Conservation (phyloP, 495 filamentous ascomycete species). For the Jackrogersella minutella region DNA sequence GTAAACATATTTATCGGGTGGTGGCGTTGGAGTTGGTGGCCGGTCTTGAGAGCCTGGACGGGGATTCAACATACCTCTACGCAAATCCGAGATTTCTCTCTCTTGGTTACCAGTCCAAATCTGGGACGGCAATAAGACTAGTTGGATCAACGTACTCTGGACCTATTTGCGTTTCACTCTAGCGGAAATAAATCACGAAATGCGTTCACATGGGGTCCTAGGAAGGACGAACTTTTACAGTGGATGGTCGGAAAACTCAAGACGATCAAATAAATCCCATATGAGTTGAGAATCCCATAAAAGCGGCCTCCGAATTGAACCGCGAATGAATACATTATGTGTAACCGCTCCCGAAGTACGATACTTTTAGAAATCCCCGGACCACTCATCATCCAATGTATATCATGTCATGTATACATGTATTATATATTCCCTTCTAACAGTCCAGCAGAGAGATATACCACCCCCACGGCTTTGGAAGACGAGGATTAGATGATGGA, state of each 20-base stretch:
- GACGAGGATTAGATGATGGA: neutral
- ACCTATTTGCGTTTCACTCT: neutral
- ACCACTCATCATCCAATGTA: neutral
- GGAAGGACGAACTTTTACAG: neutral
- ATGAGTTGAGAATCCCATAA: constrained; percentile 21
- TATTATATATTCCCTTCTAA: too few species aligned
- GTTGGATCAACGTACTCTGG: neutral
- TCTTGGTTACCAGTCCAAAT: neutral
- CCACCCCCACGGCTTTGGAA: constrained; percentile 12
- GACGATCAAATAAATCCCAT: constrained; percentile 18
- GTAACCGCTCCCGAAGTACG: constrained; percentile 19
- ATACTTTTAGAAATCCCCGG: neutral
- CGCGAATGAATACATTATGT: constrained; percentile 1
- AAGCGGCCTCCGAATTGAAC: neutral
- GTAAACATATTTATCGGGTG: constrained; percentile 2
- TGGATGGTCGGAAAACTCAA: constrained; percentile 6
- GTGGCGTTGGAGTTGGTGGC: constrained; percentile 1
- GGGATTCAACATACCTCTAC: neutral
- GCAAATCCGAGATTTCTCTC: neutral
- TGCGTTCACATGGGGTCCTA: neutral
- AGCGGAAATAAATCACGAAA: neutral
- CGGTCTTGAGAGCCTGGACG: constrained; percentile 4
- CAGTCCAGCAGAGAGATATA: constrained; percentile 6
- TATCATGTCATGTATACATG: too few species aligned
- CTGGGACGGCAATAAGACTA: neutral